Conservation (phyloP, 2,329 filamentous ascomycete species). For the Exophiala spinifera region DNA sequence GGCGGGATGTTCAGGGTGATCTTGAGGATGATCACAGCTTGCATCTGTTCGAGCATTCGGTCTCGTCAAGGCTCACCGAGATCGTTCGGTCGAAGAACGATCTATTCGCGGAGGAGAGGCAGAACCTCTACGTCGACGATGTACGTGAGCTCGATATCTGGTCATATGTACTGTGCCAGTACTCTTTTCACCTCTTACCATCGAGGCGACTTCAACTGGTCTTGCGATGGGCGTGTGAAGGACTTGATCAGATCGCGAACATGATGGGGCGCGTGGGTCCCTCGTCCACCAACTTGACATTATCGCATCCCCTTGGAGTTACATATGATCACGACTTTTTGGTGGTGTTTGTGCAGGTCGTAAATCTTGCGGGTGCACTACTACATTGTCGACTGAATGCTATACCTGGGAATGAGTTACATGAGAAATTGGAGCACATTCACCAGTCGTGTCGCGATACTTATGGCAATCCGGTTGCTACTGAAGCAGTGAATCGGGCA, state of each 20-base stretch:
- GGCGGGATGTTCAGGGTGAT: constrained; percentile 38
- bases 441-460: constrained; percentile 25
- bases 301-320: constrained; percentile 59
- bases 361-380: constrained; percentile 38
- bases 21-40: constrained; percentile 45
- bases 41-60: constrained; percentile 31
- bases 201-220: constrained; percentile 20
- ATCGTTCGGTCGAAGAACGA: constrained; percentile 47
- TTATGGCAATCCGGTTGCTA: constrained; percentile 10
- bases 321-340: constrained; percentile 67
- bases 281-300: constrained; percentile 46
- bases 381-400: constrained; percentile 17
- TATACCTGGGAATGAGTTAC: background rate
- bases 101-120: constrained; percentile 84
- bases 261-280: constrained; percentile 43
- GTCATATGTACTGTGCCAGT: constrained; percentile 50
- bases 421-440: constrained; percentile 30
- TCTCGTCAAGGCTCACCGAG: constrained; percentile 6
- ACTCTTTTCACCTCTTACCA: background rate
- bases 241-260: constrained; percentile 37
- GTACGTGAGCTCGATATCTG: constrained; percentile 71
- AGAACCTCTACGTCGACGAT: constrained; percentile 90
- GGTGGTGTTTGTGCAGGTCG: constrained; percentile 39
- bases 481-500: constrained; percentile 28
- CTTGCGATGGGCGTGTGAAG: constrained; percentile 50